Conservation (phyloP, 2,329 filamentous ascomycete genomes). For the Cordyceps militaris region DNA sequence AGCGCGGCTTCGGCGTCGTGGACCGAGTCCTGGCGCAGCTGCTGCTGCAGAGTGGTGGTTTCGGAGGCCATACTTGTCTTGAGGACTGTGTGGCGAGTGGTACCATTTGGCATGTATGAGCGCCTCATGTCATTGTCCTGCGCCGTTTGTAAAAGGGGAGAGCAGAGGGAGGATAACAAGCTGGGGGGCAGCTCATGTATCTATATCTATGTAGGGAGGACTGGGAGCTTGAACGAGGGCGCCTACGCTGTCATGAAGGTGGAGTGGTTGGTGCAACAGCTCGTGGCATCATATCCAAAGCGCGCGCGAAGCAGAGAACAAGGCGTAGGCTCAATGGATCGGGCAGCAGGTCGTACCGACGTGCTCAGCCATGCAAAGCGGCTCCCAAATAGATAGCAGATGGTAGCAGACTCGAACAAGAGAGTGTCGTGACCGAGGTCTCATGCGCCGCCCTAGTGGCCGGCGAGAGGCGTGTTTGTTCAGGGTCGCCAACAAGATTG, state of each 20-base stretch:
- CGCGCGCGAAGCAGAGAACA: neutral
- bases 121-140: constrained; percentile 5
- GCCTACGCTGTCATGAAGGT: neutral
- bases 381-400: neutral
- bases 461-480: no score
- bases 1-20: neutral
- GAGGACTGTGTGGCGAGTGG: neutral
- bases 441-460: neutral
- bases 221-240: neutral
- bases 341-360: neutral
- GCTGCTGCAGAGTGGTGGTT: neutral
- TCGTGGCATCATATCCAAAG: neutral
- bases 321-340: neutral
- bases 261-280: neutral
- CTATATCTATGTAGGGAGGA: neutral
- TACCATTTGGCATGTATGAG: neutral
- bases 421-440: neutral
- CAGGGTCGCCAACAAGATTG: neutral
- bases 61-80: neutral
- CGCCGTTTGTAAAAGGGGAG: neutral
- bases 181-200: neutral
- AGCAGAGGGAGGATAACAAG: neutral
- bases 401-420: neutral
- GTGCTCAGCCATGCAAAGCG: neutral
- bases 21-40: neutral